Evolutionary conservation across 495 filamentous ascomycete genomes (phyloP), one percentile per base, ranked within the genome.

Genomic region (Bacidia rubella): DNA sequence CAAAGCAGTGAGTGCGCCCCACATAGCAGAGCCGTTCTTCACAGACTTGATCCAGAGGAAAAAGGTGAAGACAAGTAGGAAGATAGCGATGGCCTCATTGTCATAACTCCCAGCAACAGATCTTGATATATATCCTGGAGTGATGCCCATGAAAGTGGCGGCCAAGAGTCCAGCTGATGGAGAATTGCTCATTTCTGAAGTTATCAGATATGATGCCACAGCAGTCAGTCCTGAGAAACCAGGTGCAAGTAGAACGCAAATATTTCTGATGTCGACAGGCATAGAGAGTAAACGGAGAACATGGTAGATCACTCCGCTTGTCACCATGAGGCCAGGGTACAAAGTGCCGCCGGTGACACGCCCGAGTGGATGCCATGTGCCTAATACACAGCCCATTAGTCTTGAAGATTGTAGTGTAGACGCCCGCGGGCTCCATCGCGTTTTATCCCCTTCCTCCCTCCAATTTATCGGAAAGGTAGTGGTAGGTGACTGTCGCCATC

Each of bases 81-180:
- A 97, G 60, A 99, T 99, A 47, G 93, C 90, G 74, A 99, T 99
- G 41, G 93, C 93, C 72, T 99, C 93, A 70, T 99, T 99, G 69
- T 99, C 93, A 70, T 99, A 99, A 64, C 90, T 95, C 65, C 93
- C 93, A 61, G 93, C 93, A 54, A 99, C 93, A 39, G 89, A 95
- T 59, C 93, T 78, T 45, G 89, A 95, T 62, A 99, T 99, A 62
- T 99, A 99, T 58, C 93, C 93, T 17, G 93, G 93, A 11, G 87
- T 76, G 60, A 99, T 99, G 45, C 90, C 93, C 87, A 99, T 97
- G 67, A 99, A 99, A 32, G 75, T 76, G 21, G 93, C 93, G 11
- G 93, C 89, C 46, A 99, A 81, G 35, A 99, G 82, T 60, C 93
- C 93, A 10, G 93, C 93, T 3, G 90, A 95, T 27, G 89, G 82